Evolutionary conservation across 805 yeast genomes (phyloP), one percentile per base, ranked within the genome.

Genomic region (Saturnispora besseyi): DNA sequence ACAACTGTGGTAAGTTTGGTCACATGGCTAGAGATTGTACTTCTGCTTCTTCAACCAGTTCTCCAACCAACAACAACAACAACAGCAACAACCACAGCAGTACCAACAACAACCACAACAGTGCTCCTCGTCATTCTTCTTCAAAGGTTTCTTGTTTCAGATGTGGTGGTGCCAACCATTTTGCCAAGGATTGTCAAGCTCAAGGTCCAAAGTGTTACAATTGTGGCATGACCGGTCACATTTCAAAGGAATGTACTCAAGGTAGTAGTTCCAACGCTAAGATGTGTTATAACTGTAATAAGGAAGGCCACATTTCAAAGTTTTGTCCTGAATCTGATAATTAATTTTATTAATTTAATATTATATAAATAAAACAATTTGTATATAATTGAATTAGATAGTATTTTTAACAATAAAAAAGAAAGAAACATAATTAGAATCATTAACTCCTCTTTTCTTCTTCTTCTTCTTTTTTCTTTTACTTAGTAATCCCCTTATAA

Each of bases 111-210:
- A 2, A 26, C 9, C 6, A 26, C 29, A 2, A 26, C 29, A 26
- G 3, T 26, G 29, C 29, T 26, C 3, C 29, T 54, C 56, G 40
- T 55, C 62, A 55, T 22, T n/a, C 42, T 29, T n/a, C 22, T n/a
- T 41, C 51, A 18, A 69, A 71, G 53, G 71, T 83, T 54, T 78
- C 87, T 52, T 87, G 96, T 71, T 85, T 84, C 82, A 87, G 83
- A 71, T 87, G 95, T 68, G 95, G 95, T 63, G 93, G 91, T 57
- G 89, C 93, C 64, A 87, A 87, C 80, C 96, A 88, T 69, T 84
- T 82, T 71, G 95, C 96, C 57, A 84, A 87, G 73, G 95, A 87
- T 69, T 87, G 96, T 71, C 84, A 81, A 67, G 63, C 66, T 22
- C 77, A 80, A 51, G 77, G 75, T 57, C 71, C 69, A 50, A 87